Conservation (phyloP, 2,329 filamentous ascomycete species). For the Phaeosphaeria sp. region DNA sequence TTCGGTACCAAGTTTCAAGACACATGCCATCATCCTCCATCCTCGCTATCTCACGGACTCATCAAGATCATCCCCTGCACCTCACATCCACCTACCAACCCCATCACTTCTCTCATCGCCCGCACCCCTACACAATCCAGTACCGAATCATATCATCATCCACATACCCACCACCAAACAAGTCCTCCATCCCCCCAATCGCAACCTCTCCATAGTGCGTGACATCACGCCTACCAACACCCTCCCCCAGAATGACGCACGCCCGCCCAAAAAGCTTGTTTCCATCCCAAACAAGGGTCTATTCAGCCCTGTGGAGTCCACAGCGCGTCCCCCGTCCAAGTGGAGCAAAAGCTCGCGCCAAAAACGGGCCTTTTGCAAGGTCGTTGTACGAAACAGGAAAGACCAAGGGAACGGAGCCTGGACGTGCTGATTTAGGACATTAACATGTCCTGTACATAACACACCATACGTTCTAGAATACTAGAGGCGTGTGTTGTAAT, state of each 20-base stretch:
- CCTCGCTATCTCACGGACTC: no score
- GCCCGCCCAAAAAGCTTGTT: background rate
- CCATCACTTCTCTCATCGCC: background rate
- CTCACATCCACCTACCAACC: background rate
- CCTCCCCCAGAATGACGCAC: background rate
- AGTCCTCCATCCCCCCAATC: background rate
- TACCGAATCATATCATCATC: background rate
- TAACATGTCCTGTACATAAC: no score
- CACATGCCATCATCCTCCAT: background rate
- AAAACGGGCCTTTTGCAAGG: background rate
- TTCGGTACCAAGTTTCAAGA: background rate
- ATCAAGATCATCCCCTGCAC: background rate
- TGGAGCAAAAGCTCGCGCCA: background rate
- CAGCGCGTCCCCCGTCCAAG: background rate
- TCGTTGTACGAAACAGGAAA: no score
- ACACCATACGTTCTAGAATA: no score
- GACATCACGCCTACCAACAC: background rate
- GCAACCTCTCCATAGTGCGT: background rate
- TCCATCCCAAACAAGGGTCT: background rate
- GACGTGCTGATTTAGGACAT: no score
- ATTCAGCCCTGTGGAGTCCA: background rate
- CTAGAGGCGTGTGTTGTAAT: background rate
- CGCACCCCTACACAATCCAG: background rate
- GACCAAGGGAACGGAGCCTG: no score
- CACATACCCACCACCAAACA: background rate